A percentile compares a stretch with the other conserved stretches of the same genome.
Conservation (phyloP, 2,329 filamentous ascomycete species). For the Paecilomyces sp. region DNA sequence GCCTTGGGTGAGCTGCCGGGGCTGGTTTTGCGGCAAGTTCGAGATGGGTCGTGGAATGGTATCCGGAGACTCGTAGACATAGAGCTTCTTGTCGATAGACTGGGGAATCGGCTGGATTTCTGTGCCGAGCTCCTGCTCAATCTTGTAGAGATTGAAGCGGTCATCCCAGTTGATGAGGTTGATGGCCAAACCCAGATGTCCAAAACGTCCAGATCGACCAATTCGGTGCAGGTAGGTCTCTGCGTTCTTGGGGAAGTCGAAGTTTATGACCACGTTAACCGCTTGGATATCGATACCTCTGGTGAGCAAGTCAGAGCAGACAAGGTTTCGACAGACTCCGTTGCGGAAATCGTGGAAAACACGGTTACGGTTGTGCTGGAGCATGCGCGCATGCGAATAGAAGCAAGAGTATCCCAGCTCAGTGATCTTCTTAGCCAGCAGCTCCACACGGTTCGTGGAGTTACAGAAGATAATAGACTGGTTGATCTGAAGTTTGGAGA, state of each 20-base stretch:
- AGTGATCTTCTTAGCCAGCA: constrained; percentile 98
- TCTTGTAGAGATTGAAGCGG: constrained; percentile 97
- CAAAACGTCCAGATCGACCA: constrained; percentile 93
- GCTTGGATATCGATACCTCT: constrained; percentile 99
- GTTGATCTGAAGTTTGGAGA: constrained; percentile 98
- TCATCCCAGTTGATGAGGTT: constrained; percentile 99
- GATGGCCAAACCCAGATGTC: constrained; percentile 93
- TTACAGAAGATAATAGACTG: constrained; percentile 99
- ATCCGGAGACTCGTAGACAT: constrained; percentile 95
- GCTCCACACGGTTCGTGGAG: constrained; percentile 94
- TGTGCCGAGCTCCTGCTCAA: constrained; percentile 92
- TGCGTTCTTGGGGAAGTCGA: constrained; percentile 98
- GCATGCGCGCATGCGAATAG: constrained; percentile 98
- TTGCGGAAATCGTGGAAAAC: constrained; percentile 99
- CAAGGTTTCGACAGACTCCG: constrained; percentile 93
- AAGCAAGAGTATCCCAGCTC: constrained; percentile 99
- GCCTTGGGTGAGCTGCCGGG: constrained; percentile 12
- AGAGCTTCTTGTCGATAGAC: constrained; percentile 93
- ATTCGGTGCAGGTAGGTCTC: constrained; percentile 98
- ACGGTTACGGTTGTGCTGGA: constrained; percentile 91
- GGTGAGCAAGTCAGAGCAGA: constrained; percentile 94
- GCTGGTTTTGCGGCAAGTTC: constrained; percentile 36
- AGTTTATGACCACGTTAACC: constrained; percentile 99
- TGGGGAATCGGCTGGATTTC: constrained; percentile 96
- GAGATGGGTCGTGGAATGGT: constrained; percentile 79